Evolutionary conservation across 345 rosid genomes (phyloP), one percentile per base, ranked within the genome.

Genomic region (Gossypium mustelinum): DNA sequence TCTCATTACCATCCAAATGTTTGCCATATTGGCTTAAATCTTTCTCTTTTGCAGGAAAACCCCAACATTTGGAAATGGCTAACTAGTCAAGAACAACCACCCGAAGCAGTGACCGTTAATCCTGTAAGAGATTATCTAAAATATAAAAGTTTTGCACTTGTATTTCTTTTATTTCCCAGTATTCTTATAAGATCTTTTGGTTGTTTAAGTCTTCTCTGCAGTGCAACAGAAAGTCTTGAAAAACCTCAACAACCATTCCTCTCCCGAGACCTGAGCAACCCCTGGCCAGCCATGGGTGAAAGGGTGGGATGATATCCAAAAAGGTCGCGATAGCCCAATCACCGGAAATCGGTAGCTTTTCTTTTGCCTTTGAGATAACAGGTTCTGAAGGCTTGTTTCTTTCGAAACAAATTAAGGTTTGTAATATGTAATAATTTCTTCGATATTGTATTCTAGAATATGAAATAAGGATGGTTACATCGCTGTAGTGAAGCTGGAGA

Each of bases 51-150:
- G 81, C 88, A 94, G 96, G 97, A 94, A 82, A 92, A 94, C 82
- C 98, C 98, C 22, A 92, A 89, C 72, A 89, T 94, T 43, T 94
- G 98, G 98, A 94, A 89, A 76, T 94, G 98, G 98, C 80, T 93
- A 76, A 89, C 86, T 39, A 86, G 82, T 20, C 97, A 93, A 80
- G 97, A 93, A 86, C 92, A 88, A 84, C 90, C 97, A 51, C 98
- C 97, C 0, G 94, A 92, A 76, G 80, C 82, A 25, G 89, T 94
- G 74, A 85, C 77, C 63, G 51, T 52, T 68, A 92, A 92, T 85
- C 92, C 93, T 43, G 98, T 90, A 76, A 87, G 88, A 70, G 2
- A 66, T 34, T 2, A 72, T 78, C 70, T 66, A 18, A 47, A 55
- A 24, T 25, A 18, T 47, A 27, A 3, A 56, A 27, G 3, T 27